Evolutionary conservation across 257 asterid genomes (phyloP), one percentile per base, ranked within the genome.

Genomic region (Gardenia jasminoides): DNA sequence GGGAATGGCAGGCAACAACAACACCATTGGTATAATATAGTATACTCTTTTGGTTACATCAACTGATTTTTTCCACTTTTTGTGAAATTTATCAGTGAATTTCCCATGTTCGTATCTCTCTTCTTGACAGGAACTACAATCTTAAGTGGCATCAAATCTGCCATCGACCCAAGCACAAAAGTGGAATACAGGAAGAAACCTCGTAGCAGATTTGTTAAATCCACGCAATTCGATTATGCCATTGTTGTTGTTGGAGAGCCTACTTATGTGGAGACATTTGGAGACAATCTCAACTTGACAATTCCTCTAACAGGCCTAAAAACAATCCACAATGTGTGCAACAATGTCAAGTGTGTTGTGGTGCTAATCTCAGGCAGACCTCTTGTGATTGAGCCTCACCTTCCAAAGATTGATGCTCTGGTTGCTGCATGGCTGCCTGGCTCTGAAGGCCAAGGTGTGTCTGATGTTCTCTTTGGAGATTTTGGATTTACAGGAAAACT

Each of bases 371-470:
- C 91, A 7, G 92, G 91, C 31, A 84, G 92, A 10, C 92, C 94
- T 4, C 70, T 90, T 10, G 86, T 86, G 74, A 79, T 90, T 3
- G 81, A 90, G 81, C 92, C 89, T 7, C 84, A 84, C 70, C 74
- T 90, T 61, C 74, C 83, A 24, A 67, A 64, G 28, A 87, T 90
- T 28, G 92, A 85, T 7, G 92, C 92, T 20, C 83, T 90, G 24
- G 92, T 90, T 67, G 91, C 91, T 10, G 92, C 91, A 30, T 90
- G 94, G 94, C 89, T 87, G 75, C 92, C 92, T 1, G 94, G 94
- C 61, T 76, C 89, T 13, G 94, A 90, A 82, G 94, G 94, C 52
- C 87, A 88, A 69, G 94, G 94, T 0, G 85, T 90, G 9, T 78
- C 91, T 39, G 92, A 90, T 81, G 88, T 88, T 59, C 78, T 87